These are phyloP conservation scores for Penicillium sp. DNA, from an alignment of 2,329 filamentous ascomycete species.

Conservation along the genomic window DNA sequence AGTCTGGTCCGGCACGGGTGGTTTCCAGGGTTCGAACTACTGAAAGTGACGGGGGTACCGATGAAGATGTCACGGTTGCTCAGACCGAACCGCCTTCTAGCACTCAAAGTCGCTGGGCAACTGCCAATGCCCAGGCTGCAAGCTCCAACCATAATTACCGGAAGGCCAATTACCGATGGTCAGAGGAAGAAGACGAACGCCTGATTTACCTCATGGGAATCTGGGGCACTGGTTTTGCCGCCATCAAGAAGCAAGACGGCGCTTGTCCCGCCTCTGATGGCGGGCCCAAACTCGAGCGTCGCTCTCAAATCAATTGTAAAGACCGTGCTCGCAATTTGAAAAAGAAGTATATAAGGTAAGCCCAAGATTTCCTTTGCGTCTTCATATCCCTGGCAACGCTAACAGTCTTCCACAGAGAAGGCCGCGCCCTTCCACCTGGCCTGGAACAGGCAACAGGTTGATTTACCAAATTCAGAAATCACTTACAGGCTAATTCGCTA, in stretches of 20 bases:
- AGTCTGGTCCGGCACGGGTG: neutral
- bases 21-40: neutral
- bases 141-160: too few relatives aligned
- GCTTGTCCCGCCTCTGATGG: slow-evolving; percentile 29
- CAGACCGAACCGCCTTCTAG: neutral
- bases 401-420: neutral
- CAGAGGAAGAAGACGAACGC: slow-evolving; percentile 39
- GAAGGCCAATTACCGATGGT: slow-evolving; percentile 32
- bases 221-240: slow-evolving; percentile 49
- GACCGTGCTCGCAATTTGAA: slow-evolving; percentile 58
- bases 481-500: neutral
- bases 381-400: neutral
- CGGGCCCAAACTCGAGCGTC: slow-evolving; percentile 33
- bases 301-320: slow-evolving; percentile 56
- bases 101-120: neutral
- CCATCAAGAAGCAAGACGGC: slow-evolving; percentile 42
- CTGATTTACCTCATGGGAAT: slow-evolving; percentile 52
- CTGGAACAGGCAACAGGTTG: neutral
- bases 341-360: slow-evolving; percentile 41
- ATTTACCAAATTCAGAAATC: neutral
- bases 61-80: neutral
- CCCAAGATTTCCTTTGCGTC: neutral
- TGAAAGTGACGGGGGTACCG: neutral
- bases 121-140: neutral
- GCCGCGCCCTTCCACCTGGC: neutral